Base-by-base conservation (phyloP, 257 asterid species). In the Primulina tabacum region DNA sequence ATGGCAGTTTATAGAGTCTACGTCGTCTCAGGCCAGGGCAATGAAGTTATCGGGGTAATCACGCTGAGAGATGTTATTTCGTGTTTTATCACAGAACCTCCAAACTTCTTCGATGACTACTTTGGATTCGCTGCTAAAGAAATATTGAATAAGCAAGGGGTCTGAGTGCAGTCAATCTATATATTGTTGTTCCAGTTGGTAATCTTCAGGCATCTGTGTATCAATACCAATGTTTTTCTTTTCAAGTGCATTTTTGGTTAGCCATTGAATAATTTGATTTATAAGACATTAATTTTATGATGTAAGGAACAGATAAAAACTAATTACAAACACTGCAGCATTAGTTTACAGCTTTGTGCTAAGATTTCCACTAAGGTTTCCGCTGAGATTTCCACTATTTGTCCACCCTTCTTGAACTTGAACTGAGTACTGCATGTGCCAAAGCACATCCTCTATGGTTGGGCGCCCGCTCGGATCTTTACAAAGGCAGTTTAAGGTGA, bases 391-490 rank as follows among this genome's bases (percentile, higher is more conserved):
- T 52, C 91, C 96, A 75, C 91, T 88, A 87, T 77, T 88, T 16
- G 82, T 85, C 97, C 98, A 87, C 52, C 99, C 99, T 85, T 94
- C 99, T 80, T 91, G 99, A 78, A 94, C 97, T 73, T 94, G 99
- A 62, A 89, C 83, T 4, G 99, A 94, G 70, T 94, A 94, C 71
- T 94, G 99, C 97, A 94, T 84, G 68, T 94, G 97, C 99, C 99
- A 94, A 7, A 94, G 89, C 85, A 91, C 97, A 65, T 94, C 99
- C 82, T 94, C 99, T 50, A 94, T 81, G 26, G 97, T 83, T 1
- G 99, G 97, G 4, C 97, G 84, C 24, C 70, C 81, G 77, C 70
- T 78, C 2, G 92, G 81, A 35, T 91, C 97, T 67, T 78, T 81
- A 65, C 80, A 73, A 60, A 94, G 76, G 82, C 99, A 94, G 75